phyloP scores from a whole-genome alignment of 129 eudicot species.

The Deinandra increscens region DNA sequence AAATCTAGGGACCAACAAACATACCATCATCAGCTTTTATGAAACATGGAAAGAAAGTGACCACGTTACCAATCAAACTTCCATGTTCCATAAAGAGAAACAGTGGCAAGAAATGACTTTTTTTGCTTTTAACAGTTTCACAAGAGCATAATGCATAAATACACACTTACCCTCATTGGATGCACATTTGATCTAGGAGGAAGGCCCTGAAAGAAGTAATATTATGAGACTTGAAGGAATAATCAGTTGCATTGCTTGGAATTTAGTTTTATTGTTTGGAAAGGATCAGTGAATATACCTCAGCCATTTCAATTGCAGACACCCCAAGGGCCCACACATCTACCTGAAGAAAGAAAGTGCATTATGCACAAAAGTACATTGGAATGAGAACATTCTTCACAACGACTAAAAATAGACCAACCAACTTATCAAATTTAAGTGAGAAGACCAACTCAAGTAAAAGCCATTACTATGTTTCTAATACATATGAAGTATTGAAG shows the following conservation, averaged over 20 bases:
- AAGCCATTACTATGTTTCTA: slow-evolving; percentile 24
- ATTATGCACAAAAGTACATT: background rate
- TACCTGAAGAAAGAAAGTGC: slow-evolving; percentile 50
- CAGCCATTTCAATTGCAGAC: slow-evolving; percentile 99
- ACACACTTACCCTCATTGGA: slow-evolving; percentile 90
- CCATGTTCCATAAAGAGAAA: slow-evolving; percentile 13
- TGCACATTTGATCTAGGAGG: slow-evolving; percentile 98
- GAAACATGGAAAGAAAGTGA: slow-evolving; percentile 14
- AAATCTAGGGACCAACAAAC: slow-evolving; percentile 1
- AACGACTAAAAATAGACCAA: slow-evolving; percentile 13
- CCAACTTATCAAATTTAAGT: slow-evolving; percentile 9
- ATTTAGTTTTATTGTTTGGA: background rate
- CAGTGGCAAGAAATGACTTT: slow-evolving; percentile 2
- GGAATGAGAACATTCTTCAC: slow-evolving; percentile 4
- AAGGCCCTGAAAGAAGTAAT: slow-evolving; percentile 58
- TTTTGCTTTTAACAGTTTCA: slow-evolving; percentile 16
- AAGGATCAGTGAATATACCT: slow-evolving; percentile 44
- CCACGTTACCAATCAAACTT: slow-evolving; percentile 14
- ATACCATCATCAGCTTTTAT: slow-evolving; percentile 17
- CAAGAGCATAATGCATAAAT: slow-evolving; percentile 15
- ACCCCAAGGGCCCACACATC: slow-evolving; percentile 99
- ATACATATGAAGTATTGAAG: background rate
- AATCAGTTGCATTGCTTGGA: background rate
- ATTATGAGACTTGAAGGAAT: slow-evolving; percentile 2
- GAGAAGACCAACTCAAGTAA: slow-evolving; percentile 20